Percentiles rank a stretch among this genome's conserved stretches.
These are phyloP conservation scores for Plasmodium falciparum DNA, from an alignment of 169 alveolate genomes.

Conservation along the genomic window DNA sequence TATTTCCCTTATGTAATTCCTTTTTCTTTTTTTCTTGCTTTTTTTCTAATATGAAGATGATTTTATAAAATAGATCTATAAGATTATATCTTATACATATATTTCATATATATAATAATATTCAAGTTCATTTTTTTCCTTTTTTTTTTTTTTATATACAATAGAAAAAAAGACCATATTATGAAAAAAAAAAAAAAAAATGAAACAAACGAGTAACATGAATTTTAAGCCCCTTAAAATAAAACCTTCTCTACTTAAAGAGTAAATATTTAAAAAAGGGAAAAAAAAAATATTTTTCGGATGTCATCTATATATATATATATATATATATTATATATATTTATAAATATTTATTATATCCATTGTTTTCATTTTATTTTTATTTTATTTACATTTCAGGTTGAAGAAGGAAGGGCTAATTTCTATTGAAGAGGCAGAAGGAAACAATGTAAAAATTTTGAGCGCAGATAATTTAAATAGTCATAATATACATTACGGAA, in stretches of 20 bases:
- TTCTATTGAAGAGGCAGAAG: constrained; percentile 42
- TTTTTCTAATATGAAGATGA: no score
- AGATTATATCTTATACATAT: no score
- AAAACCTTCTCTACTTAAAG: constrained; percentile 35
- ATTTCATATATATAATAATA: no score
- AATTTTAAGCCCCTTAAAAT: constrained; percentile 28
- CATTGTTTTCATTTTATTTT: not conserved
- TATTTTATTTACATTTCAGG: constrained; percentile 14
- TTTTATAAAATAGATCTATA: no score
- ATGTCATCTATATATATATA: no score
- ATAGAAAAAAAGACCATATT: not conserved
- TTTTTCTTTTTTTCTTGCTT: no score
- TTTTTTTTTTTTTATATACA: no score
- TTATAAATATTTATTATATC: no score
- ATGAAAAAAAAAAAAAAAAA: not conserved
- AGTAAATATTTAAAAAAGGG: not conserved
- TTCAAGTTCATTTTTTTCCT: no score
- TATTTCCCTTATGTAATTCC: no score
- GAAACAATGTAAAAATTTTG: constrained; percentile 23
- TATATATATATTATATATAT: no score
- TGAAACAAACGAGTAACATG: constrained; percentile 9
- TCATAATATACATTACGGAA: not conserved
- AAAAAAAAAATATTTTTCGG: no score
- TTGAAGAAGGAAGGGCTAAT: constrained; percentile 57
- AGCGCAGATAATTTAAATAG: constrained; percentile 15